phyloP scores from a whole-genome alignment of 2,329 filamentous ascomycete species.

The Raffaelea ambrosiae region DNA sequence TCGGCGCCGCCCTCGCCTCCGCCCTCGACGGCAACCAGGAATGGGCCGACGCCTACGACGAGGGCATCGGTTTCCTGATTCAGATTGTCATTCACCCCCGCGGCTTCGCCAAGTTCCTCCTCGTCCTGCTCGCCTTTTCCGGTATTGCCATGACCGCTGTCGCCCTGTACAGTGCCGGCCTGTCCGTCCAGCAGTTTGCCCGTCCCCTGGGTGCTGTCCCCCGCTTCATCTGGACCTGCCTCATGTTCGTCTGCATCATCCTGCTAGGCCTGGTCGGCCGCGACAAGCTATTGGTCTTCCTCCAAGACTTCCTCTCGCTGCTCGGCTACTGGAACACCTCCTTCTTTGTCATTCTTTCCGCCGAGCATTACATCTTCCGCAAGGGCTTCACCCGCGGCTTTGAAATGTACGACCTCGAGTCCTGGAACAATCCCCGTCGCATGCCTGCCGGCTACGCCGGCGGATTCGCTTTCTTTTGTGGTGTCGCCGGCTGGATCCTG shows the following conservation, averaged over 20 bases:
- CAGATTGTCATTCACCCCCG: slow-evolving; percentile 49
- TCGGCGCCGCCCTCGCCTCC: slow-evolving; percentile 55
- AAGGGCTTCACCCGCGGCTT: slow-evolving; percentile 21
- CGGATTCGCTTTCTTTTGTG: slow-evolving; percentile 32
- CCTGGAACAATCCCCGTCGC: slow-evolving; percentile 33
- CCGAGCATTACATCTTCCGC: slow-evolving; percentile 40
- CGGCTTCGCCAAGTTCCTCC: slow-evolving; percentile 55
- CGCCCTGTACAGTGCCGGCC: slow-evolving; percentile 29
- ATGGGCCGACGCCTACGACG: slow-evolving; percentile 46
- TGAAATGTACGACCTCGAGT: slow-evolving; percentile 38
- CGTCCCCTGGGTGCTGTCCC: slow-evolving; percentile 33
- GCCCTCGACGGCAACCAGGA: slow-evolving; percentile 43
- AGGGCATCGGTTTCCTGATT: slow-evolving; percentile 49
- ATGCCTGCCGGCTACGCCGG: slow-evolving; percentile 36
- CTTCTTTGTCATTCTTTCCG: slow-evolving; percentile 38
- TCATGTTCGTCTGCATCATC: slow-evolving; percentile 36
- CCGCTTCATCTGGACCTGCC: slow-evolving; percentile 37
- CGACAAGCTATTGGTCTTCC: slow-evolving; percentile 31
- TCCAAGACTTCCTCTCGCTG: slow-evolving; percentile 38
- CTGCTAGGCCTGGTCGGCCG: slow-evolving; percentile 33
- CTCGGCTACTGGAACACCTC: slow-evolving; percentile 42
- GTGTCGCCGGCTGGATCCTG: slow-evolving; percentile 40
- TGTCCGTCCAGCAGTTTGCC: slow-evolving; percentile 31
- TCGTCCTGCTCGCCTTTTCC: slow-evolving; percentile 47
- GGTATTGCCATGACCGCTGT: slow-evolving; percentile 39